Percentiles rank a stretch among this genome's conserved stretches.
These are phyloP conservation scores for Pseudoscleropodium purum DNA, from an alignment of 225 moss, liverwort and hornwort species.

Conservation along the genomic window DNA sequence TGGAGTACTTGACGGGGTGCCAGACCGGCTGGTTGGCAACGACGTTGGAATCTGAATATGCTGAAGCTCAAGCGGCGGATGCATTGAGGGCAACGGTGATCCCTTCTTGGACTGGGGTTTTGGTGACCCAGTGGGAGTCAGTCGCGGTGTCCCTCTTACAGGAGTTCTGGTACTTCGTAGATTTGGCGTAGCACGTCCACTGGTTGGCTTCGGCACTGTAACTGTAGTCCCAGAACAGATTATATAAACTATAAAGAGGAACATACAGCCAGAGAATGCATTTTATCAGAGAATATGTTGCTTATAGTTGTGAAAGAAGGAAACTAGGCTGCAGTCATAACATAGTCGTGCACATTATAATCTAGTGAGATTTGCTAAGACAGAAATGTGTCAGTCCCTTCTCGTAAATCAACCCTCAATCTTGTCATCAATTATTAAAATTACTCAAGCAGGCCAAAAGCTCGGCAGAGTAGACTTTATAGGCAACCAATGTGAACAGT, in stretches of 20 bases:
- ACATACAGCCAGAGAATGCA: neutral
- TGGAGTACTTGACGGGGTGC: conserved; percentile 68
- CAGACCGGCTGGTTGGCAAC: conserved; percentile 65
- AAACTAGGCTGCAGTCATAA: neutral
- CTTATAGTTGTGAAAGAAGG: neutral
- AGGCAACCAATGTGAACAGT: neutral
- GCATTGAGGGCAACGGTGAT: conserved; percentile 34
- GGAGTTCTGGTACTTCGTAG: neutral
- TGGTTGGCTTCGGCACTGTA: neutral
- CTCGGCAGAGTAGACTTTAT: neutral
- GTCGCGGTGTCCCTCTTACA: conserved; percentile 15
- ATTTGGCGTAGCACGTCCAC: conserved; percentile 1
- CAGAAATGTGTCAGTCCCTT: neutral
- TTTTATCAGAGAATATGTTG: neutral
- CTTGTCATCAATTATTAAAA: neutral
- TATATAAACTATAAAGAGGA: neutral
- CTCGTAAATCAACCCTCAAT: neutral
- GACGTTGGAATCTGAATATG: conserved; percentile 58
- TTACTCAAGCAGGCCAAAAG: neutral
- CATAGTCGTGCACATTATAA: neutral
- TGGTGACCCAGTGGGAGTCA: conserved; percentile 60
- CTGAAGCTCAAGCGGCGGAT: conserved; percentile 20
- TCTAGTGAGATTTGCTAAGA: neutral
- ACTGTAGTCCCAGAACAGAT: neutral
- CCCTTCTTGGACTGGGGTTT: conserved; percentile 38